Evolutionary conservation across 1,139 yeast genomes (phyloP).

Genomic region (Pichia sp.): DNA sequence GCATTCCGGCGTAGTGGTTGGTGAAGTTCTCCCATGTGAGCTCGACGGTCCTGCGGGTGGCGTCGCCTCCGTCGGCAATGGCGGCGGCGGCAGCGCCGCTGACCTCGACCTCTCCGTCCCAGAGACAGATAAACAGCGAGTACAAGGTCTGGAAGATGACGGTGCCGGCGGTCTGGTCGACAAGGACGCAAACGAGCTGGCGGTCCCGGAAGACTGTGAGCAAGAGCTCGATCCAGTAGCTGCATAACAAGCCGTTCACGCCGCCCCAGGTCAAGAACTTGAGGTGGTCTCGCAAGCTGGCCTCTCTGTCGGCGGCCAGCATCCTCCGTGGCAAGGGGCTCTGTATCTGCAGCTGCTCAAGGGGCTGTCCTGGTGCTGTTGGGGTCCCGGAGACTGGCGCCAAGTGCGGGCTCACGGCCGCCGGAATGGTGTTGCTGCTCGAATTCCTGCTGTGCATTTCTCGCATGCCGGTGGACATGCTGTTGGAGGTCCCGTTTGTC

Average conservation of each 20-base stretch:
- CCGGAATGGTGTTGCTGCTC: background rate
- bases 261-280: constrained; percentile 62
- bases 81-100: background rate
- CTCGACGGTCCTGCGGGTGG: background rate
- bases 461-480: background rate
- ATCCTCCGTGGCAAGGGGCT: background rate
- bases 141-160: constrained; percentile 52
- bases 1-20: constrained; percentile 32
- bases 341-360: background rate
- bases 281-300: constrained; percentile 26
- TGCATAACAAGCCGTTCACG: constrained; percentile 53
- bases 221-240: constrained; percentile 52
- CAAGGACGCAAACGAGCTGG: constrained; percentile 37
- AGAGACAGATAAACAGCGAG: constrained; percentile 44
- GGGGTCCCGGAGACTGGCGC: background rate
- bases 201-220: constrained; percentile 35
- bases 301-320: background rate
- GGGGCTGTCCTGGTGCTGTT: background rate
- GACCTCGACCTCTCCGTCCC: constrained; percentile 44
- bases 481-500: background rate
- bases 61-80: background rate
- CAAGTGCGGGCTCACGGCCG: background rate
- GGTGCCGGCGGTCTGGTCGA: constrained; percentile 55
- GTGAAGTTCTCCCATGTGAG: constrained; percentile 12
- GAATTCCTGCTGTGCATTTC: constrained; percentile 1